A percentile compares a stretch with the other conserved stretches of the same genome.
Conservation (phyloP, 2,329 filamentous ascomycete species). For the Phialophora verrucosa region DNA sequence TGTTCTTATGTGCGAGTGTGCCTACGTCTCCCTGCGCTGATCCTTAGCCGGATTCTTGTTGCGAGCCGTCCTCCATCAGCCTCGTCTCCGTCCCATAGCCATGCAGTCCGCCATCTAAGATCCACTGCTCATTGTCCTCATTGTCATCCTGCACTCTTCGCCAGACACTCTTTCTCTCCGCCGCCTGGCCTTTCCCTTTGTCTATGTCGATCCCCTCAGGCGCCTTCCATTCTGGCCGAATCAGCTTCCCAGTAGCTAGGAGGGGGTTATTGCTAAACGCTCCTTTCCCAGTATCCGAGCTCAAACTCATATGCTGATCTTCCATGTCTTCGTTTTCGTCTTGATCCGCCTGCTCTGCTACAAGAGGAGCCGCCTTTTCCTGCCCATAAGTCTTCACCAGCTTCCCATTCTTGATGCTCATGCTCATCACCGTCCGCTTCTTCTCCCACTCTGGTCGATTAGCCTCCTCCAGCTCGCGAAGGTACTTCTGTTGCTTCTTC, state of each 20-base stretch:
- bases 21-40: not conserved
- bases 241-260: conserved; percentile 50
- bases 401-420: conserved; percentile 78
- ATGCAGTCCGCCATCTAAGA: conserved; percentile 52
- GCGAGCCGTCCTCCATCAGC: conserved; percentile 34
- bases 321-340: conserved; percentile 40
- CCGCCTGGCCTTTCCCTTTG: conserved; percentile 32
- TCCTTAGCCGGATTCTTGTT: conserved; percentile 30
- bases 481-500: conserved; percentile 81
- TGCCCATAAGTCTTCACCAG: conserved; percentile 64
- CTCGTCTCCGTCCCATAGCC: conserved; percentile 42
- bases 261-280: conserved; percentile 54
- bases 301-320: conserved; percentile 34
- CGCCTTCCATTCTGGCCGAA: conserved; percentile 54
- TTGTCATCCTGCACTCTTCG: conserved; percentile 54
- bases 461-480: conserved; percentile 87
- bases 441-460: conserved; percentile 87
- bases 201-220: conserved; percentile 40
- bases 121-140: conserved; percentile 56
- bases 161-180: conserved; percentile 49
- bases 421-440: conserved; percentile 79
- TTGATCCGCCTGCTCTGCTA: conserved; percentile 33
- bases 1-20: too few species aligned
- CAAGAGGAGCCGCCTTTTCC: conserved; percentile 36
- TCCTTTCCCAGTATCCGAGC: conserved; percentile 40